Base-by-base conservation (phyloP, 139 green algal species). In the Chara braunii region DNA sequence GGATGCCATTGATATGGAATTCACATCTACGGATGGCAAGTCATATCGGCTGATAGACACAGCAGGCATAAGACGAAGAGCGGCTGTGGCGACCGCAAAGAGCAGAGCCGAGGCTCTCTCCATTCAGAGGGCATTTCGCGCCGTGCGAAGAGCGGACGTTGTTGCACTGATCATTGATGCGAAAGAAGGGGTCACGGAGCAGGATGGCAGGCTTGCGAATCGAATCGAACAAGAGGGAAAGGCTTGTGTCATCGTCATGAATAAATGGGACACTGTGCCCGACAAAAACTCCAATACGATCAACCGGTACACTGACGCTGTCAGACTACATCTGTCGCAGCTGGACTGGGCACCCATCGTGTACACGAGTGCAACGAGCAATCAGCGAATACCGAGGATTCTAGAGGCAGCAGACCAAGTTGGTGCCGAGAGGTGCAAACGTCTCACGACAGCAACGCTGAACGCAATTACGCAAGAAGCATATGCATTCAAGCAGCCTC, bases 241-340 rank as follows among this genome's bases (percentile, higher is more conserved):
- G 31, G 91, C 87, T 4, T 87, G 87, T 54, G 87, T 98, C 56
- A 60, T 98, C 6, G 88, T 92, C 1, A 81, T 95, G 11, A 98
- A 98, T 83, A 98, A 98, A 81, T 98, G 90, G 92, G 92, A 98
- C 74, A 73, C 77, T 1, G 74, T 96, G 35, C 51, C 78, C 0
- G 45, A 81, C 26, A 87, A 88, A 54, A 77, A 78, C 29, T 60
- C 62, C 40, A 64, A 55, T 43, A 84, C 76, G 35, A 76, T 83
- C 34, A 56, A 69, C 12, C 30, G 61, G 18, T 83, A 79, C 65
- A 45, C 75, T 43, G 77, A 84, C 66, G 79, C 88, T 43, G 57
- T 94, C 22, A 77, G 79, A 14, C 73, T 68, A 37, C 81, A 92
- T 69, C 80, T 98, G 72, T 73, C 92, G 1, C 73, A 54, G 9